phyloP scores from a whole-genome alignment of 2,329 filamentous ascomycete species.

The Arthrobotrys iridis region DNA sequence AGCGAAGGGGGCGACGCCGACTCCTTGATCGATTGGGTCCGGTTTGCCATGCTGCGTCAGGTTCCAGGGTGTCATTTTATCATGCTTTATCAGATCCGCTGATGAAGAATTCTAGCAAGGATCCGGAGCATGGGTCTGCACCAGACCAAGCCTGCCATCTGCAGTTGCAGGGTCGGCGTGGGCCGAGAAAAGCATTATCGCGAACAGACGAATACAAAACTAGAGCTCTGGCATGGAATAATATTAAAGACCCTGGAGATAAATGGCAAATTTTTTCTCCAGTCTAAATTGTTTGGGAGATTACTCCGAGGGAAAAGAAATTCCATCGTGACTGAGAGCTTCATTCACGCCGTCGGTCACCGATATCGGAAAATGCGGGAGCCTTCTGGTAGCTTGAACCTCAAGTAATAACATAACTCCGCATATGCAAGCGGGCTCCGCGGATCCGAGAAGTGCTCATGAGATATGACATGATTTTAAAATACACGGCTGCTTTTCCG shows the following conservation, averaged over 20 bases:
- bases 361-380: conserved; percentile 9
- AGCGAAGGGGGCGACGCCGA: conserved; percentile 3
- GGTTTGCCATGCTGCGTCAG: background rate
- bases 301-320: conserved; percentile 18
- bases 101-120: conserved; percentile 27
- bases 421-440: conserved; percentile 24
- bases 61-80: conserved; percentile 33
- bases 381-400: background rate
- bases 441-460: conserved; percentile 6
- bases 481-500: too few relatives aligned
- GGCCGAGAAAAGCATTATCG: background rate
- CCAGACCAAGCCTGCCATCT: too few relatives aligned
- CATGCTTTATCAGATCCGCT: conserved; percentile 54
- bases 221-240: conserved; percentile 9
- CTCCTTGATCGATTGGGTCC: background rate
- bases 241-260: conserved; percentile 2
- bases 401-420: too few relatives aligned
- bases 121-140: conserved; percentile 3
- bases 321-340: background rate
- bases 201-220: background rate
- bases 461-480: background rate
- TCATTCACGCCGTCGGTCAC: background rate
- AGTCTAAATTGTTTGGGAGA: conserved; percentile 9
- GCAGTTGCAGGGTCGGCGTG: conserved; percentile 11
- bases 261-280: conserved; percentile 5